A percentile compares a stretch with the other conserved stretches of the same genome.
Conservation (phyloP, 768 basidiomycete genomes). For the Mycena epipterygia region DNA sequence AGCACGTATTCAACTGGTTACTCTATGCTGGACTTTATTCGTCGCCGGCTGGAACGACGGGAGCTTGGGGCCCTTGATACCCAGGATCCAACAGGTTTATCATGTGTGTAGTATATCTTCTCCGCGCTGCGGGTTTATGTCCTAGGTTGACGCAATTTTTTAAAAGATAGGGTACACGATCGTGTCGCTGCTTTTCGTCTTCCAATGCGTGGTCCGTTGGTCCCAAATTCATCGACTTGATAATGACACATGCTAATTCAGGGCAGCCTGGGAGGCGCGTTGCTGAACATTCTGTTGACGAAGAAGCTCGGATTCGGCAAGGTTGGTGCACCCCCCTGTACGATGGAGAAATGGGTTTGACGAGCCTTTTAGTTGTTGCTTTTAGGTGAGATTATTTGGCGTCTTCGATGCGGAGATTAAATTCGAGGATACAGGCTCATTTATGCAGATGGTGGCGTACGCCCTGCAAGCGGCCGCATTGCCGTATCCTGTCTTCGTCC, state of each 20-base stretch:
- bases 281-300: slow-evolving; percentile 47
- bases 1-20: slow-evolving; percentile 60
- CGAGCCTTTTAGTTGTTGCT: neutral
- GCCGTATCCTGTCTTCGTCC: slow-evolving; percentile 67
- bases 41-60: slow-evolving; percentile 79
- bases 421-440: slow-evolving; percentile 53
- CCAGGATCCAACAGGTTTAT: slow-evolving; percentile 71
- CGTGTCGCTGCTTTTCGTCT: slow-evolving; percentile 71
- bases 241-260: slow-evolving; percentile 23
- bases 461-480: slow-evolving; percentile 60
- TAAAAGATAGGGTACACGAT: slow-evolving; percentile 62
- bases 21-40: slow-evolving; percentile 69
- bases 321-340: neutral
- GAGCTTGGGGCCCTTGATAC: slow-evolving; percentile 79
- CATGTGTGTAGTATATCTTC: slow-evolving; percentile 50
- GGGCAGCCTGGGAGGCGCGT: slow-evolving; percentile 49
- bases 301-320: slow-evolving; percentile 43
- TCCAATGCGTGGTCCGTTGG: slow-evolving; percentile 55
- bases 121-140: too few species aligned
- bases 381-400: neutral
- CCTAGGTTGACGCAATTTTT: neutral
- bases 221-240: neutral
- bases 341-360: neutral
- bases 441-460: slow-evolving; percentile 61
- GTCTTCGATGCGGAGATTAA: neutral